These are phyloP conservation scores for Capsella rubella DNA, from an alignment of 441 rosid genomes.

Conservation along the genomic window DNA sequence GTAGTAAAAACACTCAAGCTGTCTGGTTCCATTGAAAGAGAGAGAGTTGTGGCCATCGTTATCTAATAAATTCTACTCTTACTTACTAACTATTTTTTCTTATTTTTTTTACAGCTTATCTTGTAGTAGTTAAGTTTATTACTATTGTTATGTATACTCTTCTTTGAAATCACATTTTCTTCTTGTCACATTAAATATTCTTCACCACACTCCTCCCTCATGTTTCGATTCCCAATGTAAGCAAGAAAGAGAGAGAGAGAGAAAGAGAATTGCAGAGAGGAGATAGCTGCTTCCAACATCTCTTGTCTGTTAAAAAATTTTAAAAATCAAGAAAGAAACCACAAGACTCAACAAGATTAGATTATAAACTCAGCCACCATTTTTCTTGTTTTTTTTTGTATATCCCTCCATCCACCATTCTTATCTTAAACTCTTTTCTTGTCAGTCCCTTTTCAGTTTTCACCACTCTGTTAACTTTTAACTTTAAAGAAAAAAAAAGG, in stretches of 20 bases:
- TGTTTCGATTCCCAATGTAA: slow-evolving; percentile 45
- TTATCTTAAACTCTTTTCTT: neutral
- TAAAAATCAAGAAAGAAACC: slow-evolving; percentile 31
- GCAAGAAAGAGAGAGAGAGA: slow-evolving; percentile 21
- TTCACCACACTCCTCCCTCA: slow-evolving; percentile 31
- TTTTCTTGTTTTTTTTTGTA: slow-evolving; percentile 9
- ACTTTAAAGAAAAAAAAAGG: neutral
- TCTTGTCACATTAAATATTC: slow-evolving; percentile 46
- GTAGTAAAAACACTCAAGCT: slow-evolving; percentile 39
- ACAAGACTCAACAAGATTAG: neutral
- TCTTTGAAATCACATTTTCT: slow-evolving; percentile 29
- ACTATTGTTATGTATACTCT: neutral
- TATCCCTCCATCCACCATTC: neutral
- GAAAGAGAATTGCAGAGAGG: slow-evolving; percentile 29
- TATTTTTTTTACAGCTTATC: slow-evolving; percentile 1
- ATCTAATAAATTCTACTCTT: slow-evolving; percentile 45
- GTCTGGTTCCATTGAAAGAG: slow-evolving; percentile 21
- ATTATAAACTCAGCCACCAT: neutral
- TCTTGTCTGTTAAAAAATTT: slow-evolving; percentile 38
- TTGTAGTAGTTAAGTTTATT: slow-evolving; percentile 29
- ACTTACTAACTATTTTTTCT: slow-evolving; percentile 14
- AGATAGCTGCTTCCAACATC: slow-evolving; percentile 37
- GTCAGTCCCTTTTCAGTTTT: slow-evolving; percentile 26
- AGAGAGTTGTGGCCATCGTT: slow-evolving; percentile 55
- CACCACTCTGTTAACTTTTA: slow-evolving; percentile 14